Conservation (phyloP, 164 flowering plant genomes). For the Akebia trifoliata region DNA sequence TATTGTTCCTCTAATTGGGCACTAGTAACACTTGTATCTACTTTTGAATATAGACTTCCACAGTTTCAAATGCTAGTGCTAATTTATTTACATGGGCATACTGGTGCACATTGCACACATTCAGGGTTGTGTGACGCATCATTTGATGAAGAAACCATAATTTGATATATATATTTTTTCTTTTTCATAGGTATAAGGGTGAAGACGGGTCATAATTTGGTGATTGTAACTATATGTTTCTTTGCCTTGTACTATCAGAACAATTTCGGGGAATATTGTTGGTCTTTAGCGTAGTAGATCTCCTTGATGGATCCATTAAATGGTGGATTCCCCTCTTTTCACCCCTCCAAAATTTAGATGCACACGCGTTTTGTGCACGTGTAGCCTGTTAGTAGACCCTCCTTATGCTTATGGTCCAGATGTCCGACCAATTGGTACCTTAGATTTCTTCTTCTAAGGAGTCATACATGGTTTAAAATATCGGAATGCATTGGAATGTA, state of each 20-base stretch:
- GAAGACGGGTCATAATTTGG: too few species aligned
- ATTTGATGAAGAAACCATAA: not conserved
- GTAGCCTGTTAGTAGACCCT: not conserved
- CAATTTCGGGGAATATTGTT: not conserved
- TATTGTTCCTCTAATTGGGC: constrained; percentile 9
- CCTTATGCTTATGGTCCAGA: constrained; percentile 5
- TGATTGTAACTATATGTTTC: too few species aligned
- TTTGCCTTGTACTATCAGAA: not conserved
- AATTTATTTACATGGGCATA: too few species aligned
- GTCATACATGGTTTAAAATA: too few species aligned
- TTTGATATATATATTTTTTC: not conserved
- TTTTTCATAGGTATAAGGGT: not conserved
- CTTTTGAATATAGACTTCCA: not conserved
- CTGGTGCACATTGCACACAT: not conserved
- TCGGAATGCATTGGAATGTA: too few species aligned
- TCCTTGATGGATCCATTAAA: not conserved
- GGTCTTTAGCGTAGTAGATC: not conserved
- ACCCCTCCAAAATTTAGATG: not conserved
- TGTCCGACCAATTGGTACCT: not conserved
- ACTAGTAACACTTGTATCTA: not conserved
- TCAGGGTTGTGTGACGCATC: not conserved
- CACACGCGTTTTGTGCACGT: not conserved
- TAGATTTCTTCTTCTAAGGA: not conserved
- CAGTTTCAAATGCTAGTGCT: not conserved
- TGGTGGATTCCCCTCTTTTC: not conserved